These are phyloP conservation scores for Trichoderma gamsii DNA, from an alignment of 495 filamentous ascomycete genomes.

Conservation along the genomic window DNA sequence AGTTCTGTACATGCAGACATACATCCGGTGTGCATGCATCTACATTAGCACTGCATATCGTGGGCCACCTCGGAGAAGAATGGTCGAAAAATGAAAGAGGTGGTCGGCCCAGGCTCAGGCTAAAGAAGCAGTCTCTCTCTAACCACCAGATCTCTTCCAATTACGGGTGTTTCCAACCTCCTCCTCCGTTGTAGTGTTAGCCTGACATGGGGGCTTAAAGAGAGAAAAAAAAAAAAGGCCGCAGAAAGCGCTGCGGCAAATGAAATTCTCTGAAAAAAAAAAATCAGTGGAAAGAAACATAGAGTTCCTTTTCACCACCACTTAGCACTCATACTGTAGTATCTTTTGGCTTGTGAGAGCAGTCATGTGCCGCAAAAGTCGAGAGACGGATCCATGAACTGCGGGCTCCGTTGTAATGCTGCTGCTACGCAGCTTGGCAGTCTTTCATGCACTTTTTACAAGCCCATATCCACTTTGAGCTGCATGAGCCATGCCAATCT, in stretches of 20 bases:
- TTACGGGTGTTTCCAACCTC: neutral
- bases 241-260: neutral
- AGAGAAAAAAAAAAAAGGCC: neutral
- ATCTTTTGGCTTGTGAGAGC: neutral
- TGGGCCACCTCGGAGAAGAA: neutral
- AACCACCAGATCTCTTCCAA: neutral
- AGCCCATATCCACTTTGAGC: neutral
- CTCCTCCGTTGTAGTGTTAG: neutral
- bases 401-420: neutral
- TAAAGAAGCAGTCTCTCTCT: neutral
- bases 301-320: neutral
- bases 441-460: neutral
- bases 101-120: neutral
- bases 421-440: neutral
- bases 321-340: neutral
- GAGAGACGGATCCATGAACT: neutral
- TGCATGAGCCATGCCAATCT: neutral
- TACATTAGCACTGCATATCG: neutral
- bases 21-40: neutral
- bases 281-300: neutral
- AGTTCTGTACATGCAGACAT: slow-evolving; percentile 7
- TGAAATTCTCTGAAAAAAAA: neutral
- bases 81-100: neutral
- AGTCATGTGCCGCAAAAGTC: neutral
- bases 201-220: neutral